Base-by-base conservation (phyloP, 306 rosid genomes). In the Crataegus laevigata region DNA sequence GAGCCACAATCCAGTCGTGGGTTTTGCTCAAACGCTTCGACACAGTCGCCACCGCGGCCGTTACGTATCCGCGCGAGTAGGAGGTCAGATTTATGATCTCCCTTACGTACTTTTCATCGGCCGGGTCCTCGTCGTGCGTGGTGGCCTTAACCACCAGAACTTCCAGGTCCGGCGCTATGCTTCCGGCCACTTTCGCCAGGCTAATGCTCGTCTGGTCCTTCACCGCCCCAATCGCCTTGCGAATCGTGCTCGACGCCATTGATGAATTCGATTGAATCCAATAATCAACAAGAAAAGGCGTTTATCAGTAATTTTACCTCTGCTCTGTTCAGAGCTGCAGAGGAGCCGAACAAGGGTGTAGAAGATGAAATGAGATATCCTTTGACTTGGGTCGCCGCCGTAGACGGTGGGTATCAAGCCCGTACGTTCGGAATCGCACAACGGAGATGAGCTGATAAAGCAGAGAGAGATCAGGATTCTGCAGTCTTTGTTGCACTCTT, bases 151-250 rank as follows among this genome's bases (percentile, higher is more conserved):
- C 97, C 11, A 93, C 81, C 51, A 93, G 80, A 14, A 93, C 97
- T 73, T 93, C 98, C 1, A 89, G 88, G 55, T 91, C 93, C 21
- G 96, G 97, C 2, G 97, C 91, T 77, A 88, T 76, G 72, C 83
- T 91, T 0, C 97, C 97, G 8, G 94, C 93, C 0, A 93, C 92
- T 62, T 93, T 93, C 5, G 98, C 98, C 54, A 93, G 84, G 87
- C 96, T 84, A 55, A 93, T 93, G 83, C 96, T 91, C 4, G 98
- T 89, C 68, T 93, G 97, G 68, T 93, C 98, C 82, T 93, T 93
- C 74, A 93, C 91, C 0, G 88, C 96, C 1, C 97, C 97, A 64
- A 93, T 89, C 15, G 96, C 98, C 84, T 89, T 93, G 18, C 97
- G 93, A 76, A 93, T 89, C 22, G 98, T 84, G 84, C 90, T 88